These are phyloP conservation scores for Grammothele lineata DNA, from an alignment of 768 basidiomycete species.

Conservation along the genomic window DNA sequence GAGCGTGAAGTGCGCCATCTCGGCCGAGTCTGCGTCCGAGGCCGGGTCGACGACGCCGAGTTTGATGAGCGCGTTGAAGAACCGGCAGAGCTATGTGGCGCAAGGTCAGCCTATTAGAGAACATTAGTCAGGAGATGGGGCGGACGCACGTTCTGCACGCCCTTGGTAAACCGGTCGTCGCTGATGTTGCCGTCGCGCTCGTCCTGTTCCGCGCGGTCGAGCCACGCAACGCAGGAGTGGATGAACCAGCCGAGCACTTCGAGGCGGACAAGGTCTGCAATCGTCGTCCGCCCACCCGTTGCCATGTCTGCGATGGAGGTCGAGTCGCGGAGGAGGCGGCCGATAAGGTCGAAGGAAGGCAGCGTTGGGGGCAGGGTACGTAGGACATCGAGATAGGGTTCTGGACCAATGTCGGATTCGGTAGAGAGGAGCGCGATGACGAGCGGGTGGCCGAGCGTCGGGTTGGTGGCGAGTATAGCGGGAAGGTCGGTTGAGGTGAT, in stretches of 20 bases:
- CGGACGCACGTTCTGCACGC: constrained; percentile 62
- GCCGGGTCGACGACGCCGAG: constrained; percentile 58
- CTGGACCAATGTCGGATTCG: constrained; percentile 29
- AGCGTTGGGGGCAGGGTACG: constrained; percentile 66
- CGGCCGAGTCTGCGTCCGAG: constrained; percentile 61
- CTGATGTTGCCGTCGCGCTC: constrained; percentile 64
- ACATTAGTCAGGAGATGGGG: too few species aligned
- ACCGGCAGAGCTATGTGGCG: constrained; percentile 60
- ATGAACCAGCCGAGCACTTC: constrained; percentile 72
- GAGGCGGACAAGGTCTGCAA: constrained; percentile 58
- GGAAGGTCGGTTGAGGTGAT: constrained; percentile 67
- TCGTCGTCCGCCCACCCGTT: constrained; percentile 47
- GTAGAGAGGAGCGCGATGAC: constrained; percentile 50
- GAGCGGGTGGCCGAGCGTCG: constrained; percentile 65
- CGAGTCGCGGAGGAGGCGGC: constrained; percentile 60
- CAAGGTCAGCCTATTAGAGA: background rate
- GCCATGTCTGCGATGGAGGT: constrained; percentile 39
- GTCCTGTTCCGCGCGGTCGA: constrained; percentile 66
- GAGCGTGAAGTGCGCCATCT: constrained; percentile 76
- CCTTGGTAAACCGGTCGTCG: constrained; percentile 71
- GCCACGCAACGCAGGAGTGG: constrained; percentile 63
- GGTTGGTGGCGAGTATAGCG: constrained; percentile 62
- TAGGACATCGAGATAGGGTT: constrained; percentile 59
- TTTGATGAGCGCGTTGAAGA: constrained; percentile 69
- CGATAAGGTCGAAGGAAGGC: constrained; percentile 70